Percentiles rank a stretch among this genome's conserved stretches.
Conservation (phyloP, 2,329 filamentous ascomycete species). For the Epichloe typhina region DNA sequence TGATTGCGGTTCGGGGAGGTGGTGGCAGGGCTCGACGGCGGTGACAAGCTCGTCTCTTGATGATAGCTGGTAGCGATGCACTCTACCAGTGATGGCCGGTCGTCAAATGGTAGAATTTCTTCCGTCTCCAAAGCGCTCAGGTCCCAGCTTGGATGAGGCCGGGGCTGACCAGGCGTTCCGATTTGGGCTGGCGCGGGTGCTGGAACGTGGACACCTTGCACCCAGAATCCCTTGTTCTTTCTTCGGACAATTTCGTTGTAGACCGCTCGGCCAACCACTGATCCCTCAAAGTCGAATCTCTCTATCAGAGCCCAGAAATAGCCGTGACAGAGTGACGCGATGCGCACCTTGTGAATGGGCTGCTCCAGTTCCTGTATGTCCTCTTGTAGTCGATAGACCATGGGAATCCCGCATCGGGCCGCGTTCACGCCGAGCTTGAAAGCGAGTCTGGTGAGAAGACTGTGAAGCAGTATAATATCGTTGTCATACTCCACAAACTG, state of each 20-base stretch:
- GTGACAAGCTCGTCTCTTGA: constrained; percentile 44
- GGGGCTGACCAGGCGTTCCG: constrained; percentile 34
- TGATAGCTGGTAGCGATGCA: constrained; percentile 65
- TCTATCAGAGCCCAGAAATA: constrained; percentile 75
- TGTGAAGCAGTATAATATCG: constrained; percentile 65
- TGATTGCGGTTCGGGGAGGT: constrained; percentile 54
- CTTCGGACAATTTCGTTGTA: constrained; percentile 64
- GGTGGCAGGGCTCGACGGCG: constrained; percentile 53
- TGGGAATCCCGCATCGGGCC: constrained; percentile 63
- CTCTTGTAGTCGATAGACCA: constrained; percentile 81
- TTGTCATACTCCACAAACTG: constrained; percentile 59
- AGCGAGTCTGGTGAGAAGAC: constrained; percentile 62
- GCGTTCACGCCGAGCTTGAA: constrained; percentile 73
- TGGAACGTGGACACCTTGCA: constrained; percentile 60
- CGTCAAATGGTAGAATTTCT: constrained; percentile 61
- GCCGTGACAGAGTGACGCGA: constrained; percentile 76
- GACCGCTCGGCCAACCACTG: constrained; percentile 55
- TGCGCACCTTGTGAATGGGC: constrained; percentile 58
- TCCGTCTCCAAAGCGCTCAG: constrained; percentile 45
- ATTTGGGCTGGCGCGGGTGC: constrained; percentile 51
- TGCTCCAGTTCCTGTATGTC: constrained; percentile 57
- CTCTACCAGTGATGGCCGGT: constrained; percentile 57
- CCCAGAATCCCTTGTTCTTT: constrained; percentile 64
- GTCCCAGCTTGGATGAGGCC: constrained; percentile 32
- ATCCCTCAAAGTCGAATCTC: constrained; percentile 62